phyloP scores from a whole-genome alignment of 2,329 filamentous ascomycete genomes.

The Colletotrichum costaricense region DNA sequence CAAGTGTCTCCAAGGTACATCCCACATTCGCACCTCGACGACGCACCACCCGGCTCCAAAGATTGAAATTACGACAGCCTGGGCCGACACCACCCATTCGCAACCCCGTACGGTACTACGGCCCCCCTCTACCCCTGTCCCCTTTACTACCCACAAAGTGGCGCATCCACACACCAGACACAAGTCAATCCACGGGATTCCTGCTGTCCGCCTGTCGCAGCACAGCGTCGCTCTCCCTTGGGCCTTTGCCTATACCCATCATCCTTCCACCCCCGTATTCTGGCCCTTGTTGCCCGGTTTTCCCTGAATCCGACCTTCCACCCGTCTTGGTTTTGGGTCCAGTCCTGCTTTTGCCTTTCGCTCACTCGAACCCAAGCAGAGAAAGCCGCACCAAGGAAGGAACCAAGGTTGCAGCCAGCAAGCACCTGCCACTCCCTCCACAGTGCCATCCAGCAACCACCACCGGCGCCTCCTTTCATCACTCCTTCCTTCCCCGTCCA shows the following conservation, averaged over 20 bases:
- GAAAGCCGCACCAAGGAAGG: no score
- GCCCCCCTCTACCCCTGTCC: constrained; percentile 23
- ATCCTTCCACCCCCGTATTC: constrained; percentile 20
- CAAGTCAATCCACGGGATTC: constrained; percentile 6
- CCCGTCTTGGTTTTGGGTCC: neutral
- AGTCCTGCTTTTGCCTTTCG: neutral
- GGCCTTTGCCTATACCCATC: neutral
- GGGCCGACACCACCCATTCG: constrained; percentile 11
- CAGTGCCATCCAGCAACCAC: neutral
- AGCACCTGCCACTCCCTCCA: neutral
- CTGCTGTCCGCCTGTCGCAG: neutral
- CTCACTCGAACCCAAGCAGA: neutral
- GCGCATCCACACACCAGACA: constrained; percentile 5
- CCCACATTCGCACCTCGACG: neutral
- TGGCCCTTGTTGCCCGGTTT: constrained; percentile 22
- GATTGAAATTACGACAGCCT: constrained; percentile 29
- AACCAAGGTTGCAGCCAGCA: neutral
- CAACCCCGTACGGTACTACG: constrained; percentile 6
- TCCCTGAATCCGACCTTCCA: constrained; percentile 30
- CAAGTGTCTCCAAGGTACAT: neutral
- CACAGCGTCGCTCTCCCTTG: neutral
- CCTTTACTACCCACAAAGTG: constrained; percentile 5
- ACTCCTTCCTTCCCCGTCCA: constrained; percentile 28
- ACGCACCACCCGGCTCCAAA: neutral
- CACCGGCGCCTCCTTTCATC: constrained; percentile 31